Base-by-base conservation (phyloP, 345 rosid genomes). In the Populus deltoides region DNA sequence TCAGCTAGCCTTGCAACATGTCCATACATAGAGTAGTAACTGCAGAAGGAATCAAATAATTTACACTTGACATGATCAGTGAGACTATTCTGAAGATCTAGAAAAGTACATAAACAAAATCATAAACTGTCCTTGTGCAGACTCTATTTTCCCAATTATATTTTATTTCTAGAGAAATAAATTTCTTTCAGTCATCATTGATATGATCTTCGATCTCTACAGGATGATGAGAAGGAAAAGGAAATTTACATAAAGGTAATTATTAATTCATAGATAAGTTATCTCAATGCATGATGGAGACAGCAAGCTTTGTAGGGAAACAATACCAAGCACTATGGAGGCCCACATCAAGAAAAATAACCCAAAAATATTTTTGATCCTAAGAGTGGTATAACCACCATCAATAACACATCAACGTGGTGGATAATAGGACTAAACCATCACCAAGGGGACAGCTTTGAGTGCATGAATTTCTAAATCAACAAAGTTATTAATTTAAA, bases 11-110 rank as follows among this genome's bases (percentile, higher is more conserved):
- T 90, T 87, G 90, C 94, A 38, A 95, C 99, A 81, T 95, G 99
- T 73, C 99, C 99, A 61, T 95, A 93, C 98, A 90, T 95, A 75
- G 99, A 93, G 85, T 95, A 93, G 87, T 93, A 95, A 84, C 99
- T 95, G 87, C 77, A 45, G 38, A 77, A 43, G 57, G 8, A 77
- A 81, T 55, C 18, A 73, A 53, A 31, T 6, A 74, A 11, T 36
- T 27, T 49, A 55, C 71, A 38, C 7, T 45, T 35, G 41, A 3
- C 29, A 35, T 35, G 10, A 51, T 71, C 59, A 65, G 20, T 20
- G 62, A 12, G 47, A 74, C 8, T 49, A 67, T 43, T 13, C 10
- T 55, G 38, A 66, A 9, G n/a, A 12, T 25, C 27, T 36, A 16
- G 36, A 31, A 49, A 75, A 7, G 8, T 22, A 47, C 22, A 43